Evolutionary conservation across 768 basidiomycete genomes (phyloP), one percentile per base, ranked within the genome.

Genomic region (Kwoniella bestiolae): DNA sequence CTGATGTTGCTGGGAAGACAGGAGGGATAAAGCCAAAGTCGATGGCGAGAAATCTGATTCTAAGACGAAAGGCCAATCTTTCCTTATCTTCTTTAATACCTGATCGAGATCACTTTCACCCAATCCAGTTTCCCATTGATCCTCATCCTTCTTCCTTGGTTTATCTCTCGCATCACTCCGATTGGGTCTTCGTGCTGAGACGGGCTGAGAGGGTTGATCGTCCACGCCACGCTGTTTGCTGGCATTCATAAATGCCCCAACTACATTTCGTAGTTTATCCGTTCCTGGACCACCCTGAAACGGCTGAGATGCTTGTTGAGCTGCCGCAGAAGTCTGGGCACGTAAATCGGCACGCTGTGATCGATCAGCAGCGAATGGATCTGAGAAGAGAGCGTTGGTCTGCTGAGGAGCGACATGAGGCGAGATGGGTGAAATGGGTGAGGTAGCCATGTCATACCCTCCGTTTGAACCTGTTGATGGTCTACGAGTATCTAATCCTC

Each of bases 11-110:
- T 47, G 46, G 26, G 64, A 59, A 12, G 59, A 57, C 26, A 99
- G 83, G 2, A 99, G 85, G 72, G 92, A 89, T 16, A 99, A 85
- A 3, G 96, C 94, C 38, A 98, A 85, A 74, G 94, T 90, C 34
- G 96, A 94, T 52, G 90, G 90, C 78, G 96, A 95, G 82, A 98
- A 99, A 61, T 82, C 81, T 2, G 70, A 70, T 34, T 79, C 77
- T 28, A 80, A 56, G 32, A 93, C 88, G 74, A 92, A 89, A 72
- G 91, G 90, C 93, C 93, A 96, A 60, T 90, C 92, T 70, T 91
- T 89, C 76, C 86, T 88, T 69, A 96, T 91, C 80, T 91, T 88
- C 69, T 91, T 88, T 67, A 96, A 82, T 14, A 95, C 79, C 89
- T 91, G 90, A 78, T 94, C 93, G 70, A 95, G 91, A 76, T 93